Evolutionary conservation across 768 basidiomycete genomes (phyloP), one percentile per base, ranked within the genome.

Genomic region (Pleurotus pulmonarius): DNA sequence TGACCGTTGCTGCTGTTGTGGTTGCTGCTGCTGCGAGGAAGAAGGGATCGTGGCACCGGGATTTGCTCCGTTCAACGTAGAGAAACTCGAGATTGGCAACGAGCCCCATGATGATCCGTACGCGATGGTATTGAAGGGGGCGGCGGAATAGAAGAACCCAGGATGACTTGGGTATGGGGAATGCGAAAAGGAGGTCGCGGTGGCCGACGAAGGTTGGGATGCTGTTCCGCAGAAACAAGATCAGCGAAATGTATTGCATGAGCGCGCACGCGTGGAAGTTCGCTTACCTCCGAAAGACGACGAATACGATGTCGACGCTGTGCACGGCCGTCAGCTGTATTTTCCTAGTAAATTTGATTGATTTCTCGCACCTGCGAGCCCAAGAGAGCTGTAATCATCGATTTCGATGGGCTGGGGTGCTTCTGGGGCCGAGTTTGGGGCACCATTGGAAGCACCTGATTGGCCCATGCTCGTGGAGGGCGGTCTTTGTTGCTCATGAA

Each of bases 61-160:
- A 9, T 86, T 88, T n/a, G 88, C 87, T 13, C 87, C 88, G 66
- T 90, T 89, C 47, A 90, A 70, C 46, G 83, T 83, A n/a, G 90
- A 91, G 59, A 90, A 91, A 58, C 72, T 83, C 12, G 89, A 90
- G 25, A 91, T 67, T 0, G 89, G 89, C 1, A 90, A 71, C 43
- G 70, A 48, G 8, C 44, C 61, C 83, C 83, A 86, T 6, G 74
- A 63, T 2, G 76, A 62, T n/a, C 81, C 78, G 58, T 86, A 88
- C 1, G 79, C 65, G 63, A 83, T 76, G 5, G 79, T 75, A 58
- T 80, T 80, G 66, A 79, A 84, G 12, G 80, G 77, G 3, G 75
- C 67, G 13, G 60, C 13, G 12, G 59, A 39, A 16, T 59, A 46
- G 25, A 77, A 72, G 55, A 75, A 79, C 62, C 73, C 81, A 49